Evolutionary conservation across 768 basidiomycete genomes (phyloP).

Genomic region (Leccinum boreale): DNA sequence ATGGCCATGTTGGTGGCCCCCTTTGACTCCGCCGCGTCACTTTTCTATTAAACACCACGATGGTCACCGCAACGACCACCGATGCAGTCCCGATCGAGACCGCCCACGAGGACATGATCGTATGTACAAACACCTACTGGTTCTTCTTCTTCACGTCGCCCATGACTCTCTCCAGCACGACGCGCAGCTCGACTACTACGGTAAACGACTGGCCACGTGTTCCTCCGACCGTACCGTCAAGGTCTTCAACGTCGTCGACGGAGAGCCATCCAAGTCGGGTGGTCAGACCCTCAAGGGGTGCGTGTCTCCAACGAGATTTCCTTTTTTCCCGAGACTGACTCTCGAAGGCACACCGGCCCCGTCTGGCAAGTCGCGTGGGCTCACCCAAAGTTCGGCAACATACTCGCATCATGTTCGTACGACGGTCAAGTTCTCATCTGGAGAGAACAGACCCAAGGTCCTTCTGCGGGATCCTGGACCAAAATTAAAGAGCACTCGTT

Average conservation of each 20-base stretch:
- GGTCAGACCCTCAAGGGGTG: slow-evolving; percentile 84
- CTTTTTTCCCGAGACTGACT: not conserved
- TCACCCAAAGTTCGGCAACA: slow-evolving; percentile 94
- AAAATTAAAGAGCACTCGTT: slow-evolving; percentile 95
- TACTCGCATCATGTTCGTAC: slow-evolving; percentile 97
- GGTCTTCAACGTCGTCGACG: slow-evolving; percentile 92
- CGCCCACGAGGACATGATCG: slow-evolving; percentile 98
- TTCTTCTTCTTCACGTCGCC: not conserved
- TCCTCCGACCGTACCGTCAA: slow-evolving; percentile 94
- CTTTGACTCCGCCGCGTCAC: not conserved
- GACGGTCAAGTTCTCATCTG: slow-evolving; percentile 98
- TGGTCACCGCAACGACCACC: slow-evolving; percentile 42
- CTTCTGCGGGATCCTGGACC: slow-evolving; percentile 68
- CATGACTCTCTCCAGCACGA: slow-evolving; percentile 66
- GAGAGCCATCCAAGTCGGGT: slow-evolving; percentile 64
- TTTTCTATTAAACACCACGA: not conserved
- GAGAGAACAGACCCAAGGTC: slow-evolving; percentile 75
- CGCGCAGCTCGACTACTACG: slow-evolving; percentile 97
- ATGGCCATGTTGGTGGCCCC: slow-evolving; percentile 23
- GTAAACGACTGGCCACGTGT: slow-evolving; percentile 93
- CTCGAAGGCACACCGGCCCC: slow-evolving; percentile 84
- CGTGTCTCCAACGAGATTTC: slow-evolving; percentile 13
- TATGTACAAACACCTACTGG: slow-evolving; percentile 30
- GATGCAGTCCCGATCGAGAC: slow-evolving; percentile 90
- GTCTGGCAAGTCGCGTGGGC: slow-evolving; percentile 99